phyloP scores from a whole-genome alignment of 164 flowering plant species.

The Piper betle region DNA sequence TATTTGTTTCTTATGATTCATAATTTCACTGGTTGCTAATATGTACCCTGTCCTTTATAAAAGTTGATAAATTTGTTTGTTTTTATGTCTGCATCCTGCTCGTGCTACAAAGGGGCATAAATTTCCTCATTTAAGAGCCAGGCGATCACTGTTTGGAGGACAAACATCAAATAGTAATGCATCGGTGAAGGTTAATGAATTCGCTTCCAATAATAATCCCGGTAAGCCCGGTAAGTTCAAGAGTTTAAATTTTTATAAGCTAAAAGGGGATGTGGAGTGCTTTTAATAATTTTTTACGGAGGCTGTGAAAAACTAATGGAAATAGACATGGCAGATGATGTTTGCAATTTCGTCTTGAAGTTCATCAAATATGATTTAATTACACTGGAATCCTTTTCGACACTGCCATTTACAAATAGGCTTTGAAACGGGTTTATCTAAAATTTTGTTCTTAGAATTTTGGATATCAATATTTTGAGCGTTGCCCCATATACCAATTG shows the following conservation, averaged over 20 bases:
- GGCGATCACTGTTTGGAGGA: neutral
- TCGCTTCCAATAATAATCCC: neutral
- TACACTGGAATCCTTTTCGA: no score
- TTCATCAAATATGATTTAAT: no score
- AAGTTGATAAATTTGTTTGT: neutral
- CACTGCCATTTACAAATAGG: no score
- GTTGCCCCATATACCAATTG: neutral
- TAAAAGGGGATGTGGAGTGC: neutral
- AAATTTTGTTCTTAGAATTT: no score
- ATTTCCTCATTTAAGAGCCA: neutral
- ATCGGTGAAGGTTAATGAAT: neutral
- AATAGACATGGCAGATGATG: no score
- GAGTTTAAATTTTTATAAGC: neutral
- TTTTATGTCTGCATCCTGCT: neutral
- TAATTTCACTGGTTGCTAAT: neutral
- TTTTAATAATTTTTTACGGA: neutral
- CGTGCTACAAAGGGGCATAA: neutral
- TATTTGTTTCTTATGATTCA: neutral
- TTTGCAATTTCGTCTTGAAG: no score
- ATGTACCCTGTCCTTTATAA: neutral
- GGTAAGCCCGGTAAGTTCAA: neutral
- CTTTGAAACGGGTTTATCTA: no score
- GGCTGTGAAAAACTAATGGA: neutral
- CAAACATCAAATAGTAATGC: neutral
- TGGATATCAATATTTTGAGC: no score